Evolutionary conservation across 169 alveolate genomes (phyloP).

Genomic region (Cryptosporidium canis): DNA sequence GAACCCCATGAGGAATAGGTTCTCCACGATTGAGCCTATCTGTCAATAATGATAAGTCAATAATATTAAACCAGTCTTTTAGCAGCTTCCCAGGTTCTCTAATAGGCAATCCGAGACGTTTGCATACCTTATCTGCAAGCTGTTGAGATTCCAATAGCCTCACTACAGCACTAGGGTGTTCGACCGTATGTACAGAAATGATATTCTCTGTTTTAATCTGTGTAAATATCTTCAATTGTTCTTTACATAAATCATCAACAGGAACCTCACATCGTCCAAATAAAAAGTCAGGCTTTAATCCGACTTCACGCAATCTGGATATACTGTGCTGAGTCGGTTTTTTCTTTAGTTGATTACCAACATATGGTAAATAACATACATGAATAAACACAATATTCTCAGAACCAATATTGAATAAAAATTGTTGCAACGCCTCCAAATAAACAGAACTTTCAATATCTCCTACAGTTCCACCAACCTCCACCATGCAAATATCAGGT

Average conservation of each 20-base stretch:
- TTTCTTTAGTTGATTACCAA: constrained; percentile 92
- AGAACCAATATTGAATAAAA: constrained; percentile 81
- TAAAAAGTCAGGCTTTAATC: constrained; percentile 85
- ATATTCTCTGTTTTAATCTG: constrained; percentile 66
- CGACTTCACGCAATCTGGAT: constrained; percentile 83
- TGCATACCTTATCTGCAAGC: constrained; percentile 51
- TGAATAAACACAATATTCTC: constrained; percentile 88
- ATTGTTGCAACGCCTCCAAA: constrained; percentile 92
- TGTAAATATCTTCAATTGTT: constrained; percentile 63
- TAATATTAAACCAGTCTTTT: constrained; percentile 22
- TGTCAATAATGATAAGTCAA: constrained; percentile 17
- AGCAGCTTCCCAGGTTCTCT: constrained; percentile 36
- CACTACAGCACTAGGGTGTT: constrained; percentile 69
- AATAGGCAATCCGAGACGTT: constrained; percentile 12
- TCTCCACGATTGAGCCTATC: constrained; percentile 26
- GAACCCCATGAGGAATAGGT: neutral
- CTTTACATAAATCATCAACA: constrained; percentile 38
- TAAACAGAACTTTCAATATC: constrained; percentile 94
- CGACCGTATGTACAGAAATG: constrained; percentile 74
- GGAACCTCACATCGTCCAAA: constrained; percentile 69
- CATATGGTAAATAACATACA: constrained; percentile 87
- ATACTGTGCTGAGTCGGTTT: constrained; percentile 94
- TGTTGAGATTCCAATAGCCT: constrained; percentile 69
- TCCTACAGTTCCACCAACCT: constrained; percentile 97
- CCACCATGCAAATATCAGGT: constrained; percentile 92